Conservation (phyloP, 2,329 filamentous ascomycete species). For the Aspergillus eucalypticola region DNA sequence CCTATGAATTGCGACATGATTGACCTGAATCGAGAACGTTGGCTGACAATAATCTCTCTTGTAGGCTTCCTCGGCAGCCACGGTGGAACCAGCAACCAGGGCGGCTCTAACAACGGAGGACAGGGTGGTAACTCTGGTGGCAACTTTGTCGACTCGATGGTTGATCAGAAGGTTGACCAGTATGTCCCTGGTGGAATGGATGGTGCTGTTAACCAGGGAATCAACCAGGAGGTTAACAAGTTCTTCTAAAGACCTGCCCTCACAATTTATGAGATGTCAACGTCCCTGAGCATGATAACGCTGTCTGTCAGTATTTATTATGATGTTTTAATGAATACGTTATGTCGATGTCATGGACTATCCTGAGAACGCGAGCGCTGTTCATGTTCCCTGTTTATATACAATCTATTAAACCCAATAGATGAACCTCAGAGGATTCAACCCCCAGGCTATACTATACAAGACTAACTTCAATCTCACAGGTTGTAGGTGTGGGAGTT, state of each 20-base stretch:
- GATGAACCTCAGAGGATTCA: too few relatives aligned
- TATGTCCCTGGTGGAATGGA: background rate
- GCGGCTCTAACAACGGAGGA: background rate
- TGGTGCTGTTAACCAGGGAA: background rate
- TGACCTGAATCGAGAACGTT: background rate
- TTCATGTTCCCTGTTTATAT: too few relatives aligned
- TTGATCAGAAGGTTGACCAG: constrained; percentile 1
- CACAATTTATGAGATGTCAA: background rate
- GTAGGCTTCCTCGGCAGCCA: background rate
- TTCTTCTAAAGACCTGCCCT: background rate
- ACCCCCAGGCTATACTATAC: background rate
- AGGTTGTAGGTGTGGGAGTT: constrained; percentile 27
- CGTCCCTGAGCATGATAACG: too few relatives aligned
- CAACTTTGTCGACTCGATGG: background rate
- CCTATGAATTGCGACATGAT: too few relatives aligned
- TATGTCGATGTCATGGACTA: too few relatives aligned
- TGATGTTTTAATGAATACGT: too few relatives aligned
- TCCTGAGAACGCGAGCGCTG: too few relatives aligned
- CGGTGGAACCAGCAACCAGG: background rate
- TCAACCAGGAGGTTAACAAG: background rate
- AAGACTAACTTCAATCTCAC: background rate
- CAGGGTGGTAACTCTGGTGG: background rate
- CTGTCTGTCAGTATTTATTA: too few relatives aligned
- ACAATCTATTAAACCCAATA: too few relatives aligned
- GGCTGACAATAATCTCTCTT: background rate